Conservation (phyloP, 495 filamentous ascomycete species). For the Collariella sp. region DNA sequence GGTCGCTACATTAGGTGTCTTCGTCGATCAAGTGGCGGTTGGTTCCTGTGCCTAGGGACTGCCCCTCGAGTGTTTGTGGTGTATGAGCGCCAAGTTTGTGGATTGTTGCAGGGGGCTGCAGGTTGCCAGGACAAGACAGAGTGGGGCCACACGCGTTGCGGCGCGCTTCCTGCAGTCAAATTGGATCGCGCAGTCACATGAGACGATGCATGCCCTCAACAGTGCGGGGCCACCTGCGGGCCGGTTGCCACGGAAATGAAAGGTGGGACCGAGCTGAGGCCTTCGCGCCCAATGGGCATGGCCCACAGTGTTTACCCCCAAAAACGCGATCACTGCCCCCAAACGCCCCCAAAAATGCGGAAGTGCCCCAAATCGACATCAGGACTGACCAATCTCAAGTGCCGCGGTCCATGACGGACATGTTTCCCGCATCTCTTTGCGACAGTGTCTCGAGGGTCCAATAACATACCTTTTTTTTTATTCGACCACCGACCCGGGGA, state of each 20-base stretch:
- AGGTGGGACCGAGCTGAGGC: background rate
- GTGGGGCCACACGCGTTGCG: slow-evolving; percentile 12
- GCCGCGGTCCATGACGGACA: background rate
- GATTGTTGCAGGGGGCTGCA: slow-evolving; percentile 1
- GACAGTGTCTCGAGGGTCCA: no score
- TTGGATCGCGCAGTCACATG: slow-evolving; percentile 23
- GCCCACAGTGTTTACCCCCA: background rate
- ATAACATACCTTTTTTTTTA: background rate
- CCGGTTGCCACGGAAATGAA: slow-evolving; percentile 7
- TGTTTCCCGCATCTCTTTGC: background rate
- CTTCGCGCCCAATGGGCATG: slow-evolving; percentile 1
- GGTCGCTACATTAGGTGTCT: background rate
- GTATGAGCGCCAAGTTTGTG: background rate
- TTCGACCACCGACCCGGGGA: no score
- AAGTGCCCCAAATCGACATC: no score
- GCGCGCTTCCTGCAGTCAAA: slow-evolving; percentile 18
- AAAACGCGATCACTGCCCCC: background rate
- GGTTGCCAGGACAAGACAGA: slow-evolving; percentile 1
- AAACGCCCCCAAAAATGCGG: background rate
- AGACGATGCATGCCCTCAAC: background rate
- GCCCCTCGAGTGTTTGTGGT: background rate
- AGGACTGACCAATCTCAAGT: slow-evolving; percentile 4
- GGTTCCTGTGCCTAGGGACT: background rate
- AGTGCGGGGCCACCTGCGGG: background rate
- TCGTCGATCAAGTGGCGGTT: background rate